These are phyloP conservation scores for Fusarium citri DNA, from an alignment of 2,329 filamentous ascomycete species.

Conservation along the genomic window DNA sequence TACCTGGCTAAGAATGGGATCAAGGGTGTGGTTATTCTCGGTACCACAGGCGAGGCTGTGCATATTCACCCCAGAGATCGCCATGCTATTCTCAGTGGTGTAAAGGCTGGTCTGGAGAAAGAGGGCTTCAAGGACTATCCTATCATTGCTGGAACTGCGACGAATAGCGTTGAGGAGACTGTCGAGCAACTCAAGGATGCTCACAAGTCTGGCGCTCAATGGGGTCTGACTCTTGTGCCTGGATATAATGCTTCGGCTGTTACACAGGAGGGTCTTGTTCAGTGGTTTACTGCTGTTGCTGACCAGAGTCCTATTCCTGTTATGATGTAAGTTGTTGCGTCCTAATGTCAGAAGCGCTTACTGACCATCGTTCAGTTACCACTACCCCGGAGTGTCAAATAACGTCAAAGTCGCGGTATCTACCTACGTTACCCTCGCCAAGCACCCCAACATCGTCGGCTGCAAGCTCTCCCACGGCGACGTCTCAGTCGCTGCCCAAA, in stretches of 20 bases:
- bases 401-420: constrained; percentile 68
- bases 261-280: constrained; percentile 65
- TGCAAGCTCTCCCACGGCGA: constrained; percentile 77
- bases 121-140: constrained; percentile 69
- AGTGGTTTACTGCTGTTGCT: constrained; percentile 70
- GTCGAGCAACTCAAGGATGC: constrained; percentile 67
- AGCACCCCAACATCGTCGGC: constrained; percentile 75
- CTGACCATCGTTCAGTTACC: constrained; percentile 58
- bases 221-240: constrained; percentile 68
- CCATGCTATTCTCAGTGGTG: constrained; percentile 63
- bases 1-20: constrained; percentile 71
- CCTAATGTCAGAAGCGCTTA: neutral
- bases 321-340: constrained; percentile 60
- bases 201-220: constrained; percentile 68
- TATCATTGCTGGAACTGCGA: constrained; percentile 70
- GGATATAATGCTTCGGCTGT: constrained; percentile 69
- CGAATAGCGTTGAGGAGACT: constrained; percentile 71
- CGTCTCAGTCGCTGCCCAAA: constrained; percentile 71
- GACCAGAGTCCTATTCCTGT: constrained; percentile 68
- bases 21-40: constrained; percentile 70
- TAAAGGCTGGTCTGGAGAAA: constrained; percentile 65
- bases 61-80: constrained; percentile 71
- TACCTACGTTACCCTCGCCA: constrained; percentile 67
- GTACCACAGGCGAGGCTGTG: constrained; percentile 73
- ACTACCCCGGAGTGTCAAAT: constrained; percentile 76